Conservation (phyloP, 139 green algal genomes). For the Picochlorum sp. region DNA sequence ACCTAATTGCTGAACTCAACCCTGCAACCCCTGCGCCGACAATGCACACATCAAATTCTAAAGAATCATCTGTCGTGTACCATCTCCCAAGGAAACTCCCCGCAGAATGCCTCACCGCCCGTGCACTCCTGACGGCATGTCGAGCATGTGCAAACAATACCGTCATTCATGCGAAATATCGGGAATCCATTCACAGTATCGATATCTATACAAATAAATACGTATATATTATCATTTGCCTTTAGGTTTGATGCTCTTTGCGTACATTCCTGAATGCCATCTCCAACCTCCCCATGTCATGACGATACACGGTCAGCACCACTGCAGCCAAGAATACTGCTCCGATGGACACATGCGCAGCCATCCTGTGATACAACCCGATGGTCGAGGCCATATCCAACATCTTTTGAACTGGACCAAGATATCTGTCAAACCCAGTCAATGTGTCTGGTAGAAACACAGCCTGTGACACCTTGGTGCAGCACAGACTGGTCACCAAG, state of each 20-base stretch:
- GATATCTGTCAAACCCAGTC: neutral
- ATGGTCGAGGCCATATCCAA: neutral
- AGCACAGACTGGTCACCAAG: neutral
- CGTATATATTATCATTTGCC: too few relatives aligned
- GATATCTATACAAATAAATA: too few relatives aligned
- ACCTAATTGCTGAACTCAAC: constrained; percentile 72
- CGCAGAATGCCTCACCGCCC: too few relatives aligned
- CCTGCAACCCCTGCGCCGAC: constrained; percentile 85
- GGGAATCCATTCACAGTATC: too few relatives aligned
- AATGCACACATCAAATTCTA: constrained; percentile 74
- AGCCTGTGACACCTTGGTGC: constrained; percentile 3
- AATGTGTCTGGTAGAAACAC: constrained; percentile 5
- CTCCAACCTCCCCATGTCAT: too few relatives aligned
- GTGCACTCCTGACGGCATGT: too few relatives aligned
- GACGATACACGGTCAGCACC: neutral
- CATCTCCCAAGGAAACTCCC: too few relatives aligned
- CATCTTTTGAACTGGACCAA: neutral
- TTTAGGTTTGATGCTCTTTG: too few relatives aligned
- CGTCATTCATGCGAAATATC: too few relatives aligned
- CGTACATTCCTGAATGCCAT: too few relatives aligned
- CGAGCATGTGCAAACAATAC: too few relatives aligned
- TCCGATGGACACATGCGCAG: constrained; percentile 36
- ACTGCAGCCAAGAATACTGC: constrained; percentile 20
- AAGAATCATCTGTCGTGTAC: too few relatives aligned
- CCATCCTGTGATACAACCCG: neutral